These are phyloP conservation scores for Hordeum marinum DNA, from an alignment of 176 grass and related monocot genomes.

Conservation along the genomic window DNA sequence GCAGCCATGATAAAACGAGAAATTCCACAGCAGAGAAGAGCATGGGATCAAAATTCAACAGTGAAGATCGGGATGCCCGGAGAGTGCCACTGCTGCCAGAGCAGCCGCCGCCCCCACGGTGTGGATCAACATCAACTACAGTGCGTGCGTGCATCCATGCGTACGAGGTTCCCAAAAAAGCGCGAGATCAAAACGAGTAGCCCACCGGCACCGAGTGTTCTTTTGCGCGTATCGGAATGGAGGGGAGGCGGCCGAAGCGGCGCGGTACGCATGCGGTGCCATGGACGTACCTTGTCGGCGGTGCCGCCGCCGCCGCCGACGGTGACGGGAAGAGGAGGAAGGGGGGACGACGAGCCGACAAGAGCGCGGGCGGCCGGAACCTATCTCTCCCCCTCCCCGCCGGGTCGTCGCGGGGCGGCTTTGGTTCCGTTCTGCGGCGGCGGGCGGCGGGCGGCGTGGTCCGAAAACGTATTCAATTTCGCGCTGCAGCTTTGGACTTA, in stretches of 20 bases:
- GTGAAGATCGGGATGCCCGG: no score
- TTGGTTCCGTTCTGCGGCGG: background rate
- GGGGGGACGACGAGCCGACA: no score
- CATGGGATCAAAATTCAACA: no score
- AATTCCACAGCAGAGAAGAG: no score
- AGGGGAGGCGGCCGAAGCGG: background rate
- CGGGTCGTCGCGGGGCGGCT: background rate
- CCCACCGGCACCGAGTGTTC: background rate
- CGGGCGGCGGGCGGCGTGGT: background rate
- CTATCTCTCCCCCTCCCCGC: background rate
- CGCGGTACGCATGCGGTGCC: no score
- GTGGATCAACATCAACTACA: background rate
- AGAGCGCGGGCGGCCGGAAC: background rate
- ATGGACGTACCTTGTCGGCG: background rate
- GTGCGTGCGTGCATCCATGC: background rate
- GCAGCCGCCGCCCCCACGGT: no score
- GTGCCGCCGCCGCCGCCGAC: no score
- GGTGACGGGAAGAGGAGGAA: no score
- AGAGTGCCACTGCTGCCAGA: no score
- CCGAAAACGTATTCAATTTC: background rate
- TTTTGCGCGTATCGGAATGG: background rate
- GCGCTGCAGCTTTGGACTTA: background rate
- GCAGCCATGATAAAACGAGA: no score
- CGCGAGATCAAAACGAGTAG: no score
- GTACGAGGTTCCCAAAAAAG: no score